These are phyloP conservation scores for Epichloe sylvatica DNA, from an alignment of 2,329 filamentous ascomycete species.

Conservation along the genomic window DNA sequence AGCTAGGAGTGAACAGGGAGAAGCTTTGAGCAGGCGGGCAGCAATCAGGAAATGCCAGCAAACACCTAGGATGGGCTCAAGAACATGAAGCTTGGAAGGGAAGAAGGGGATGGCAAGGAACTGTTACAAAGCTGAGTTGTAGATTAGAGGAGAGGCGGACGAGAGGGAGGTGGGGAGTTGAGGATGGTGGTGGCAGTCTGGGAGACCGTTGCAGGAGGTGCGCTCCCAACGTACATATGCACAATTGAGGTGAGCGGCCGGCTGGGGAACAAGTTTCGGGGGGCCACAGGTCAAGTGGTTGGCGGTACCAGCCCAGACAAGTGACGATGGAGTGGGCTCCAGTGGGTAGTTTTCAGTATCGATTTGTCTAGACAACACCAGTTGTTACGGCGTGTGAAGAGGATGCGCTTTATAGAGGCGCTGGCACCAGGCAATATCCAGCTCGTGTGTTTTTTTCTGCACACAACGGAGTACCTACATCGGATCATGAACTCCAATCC, in stretches of 20 bases:
- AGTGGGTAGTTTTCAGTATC: not conserved
- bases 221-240: conserved; percentile 3
- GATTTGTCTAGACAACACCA: too few relatives aligned
- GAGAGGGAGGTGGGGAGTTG: not conserved
- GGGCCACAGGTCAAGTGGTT: not conserved
- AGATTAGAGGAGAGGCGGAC: conserved; percentile 4
- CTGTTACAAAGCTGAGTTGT: not conserved
- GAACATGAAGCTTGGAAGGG: not conserved
- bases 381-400: too few relatives aligned
- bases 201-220: not conserved
- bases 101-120: not conserved
- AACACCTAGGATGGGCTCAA: conserved; percentile 6
- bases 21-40: conserved; percentile 4
- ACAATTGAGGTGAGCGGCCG: not conserved
- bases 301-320: not conserved
- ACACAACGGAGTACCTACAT: too few relatives aligned
- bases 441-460: too few relatives aligned
- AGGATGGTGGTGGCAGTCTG: not conserved
- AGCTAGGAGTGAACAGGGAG: not conserved
- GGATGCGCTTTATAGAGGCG: too few relatives aligned
- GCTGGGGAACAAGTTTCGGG: not conserved
- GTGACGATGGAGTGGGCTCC: not conserved
- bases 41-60: conserved; percentile 3
- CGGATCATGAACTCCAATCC: too few relatives aligned
- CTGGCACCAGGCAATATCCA: too few relatives aligned